Evolutionary conservation across 2,329 filamentous ascomycete genomes (phyloP).

Genomic region (Neonectria faginata): DNA sequence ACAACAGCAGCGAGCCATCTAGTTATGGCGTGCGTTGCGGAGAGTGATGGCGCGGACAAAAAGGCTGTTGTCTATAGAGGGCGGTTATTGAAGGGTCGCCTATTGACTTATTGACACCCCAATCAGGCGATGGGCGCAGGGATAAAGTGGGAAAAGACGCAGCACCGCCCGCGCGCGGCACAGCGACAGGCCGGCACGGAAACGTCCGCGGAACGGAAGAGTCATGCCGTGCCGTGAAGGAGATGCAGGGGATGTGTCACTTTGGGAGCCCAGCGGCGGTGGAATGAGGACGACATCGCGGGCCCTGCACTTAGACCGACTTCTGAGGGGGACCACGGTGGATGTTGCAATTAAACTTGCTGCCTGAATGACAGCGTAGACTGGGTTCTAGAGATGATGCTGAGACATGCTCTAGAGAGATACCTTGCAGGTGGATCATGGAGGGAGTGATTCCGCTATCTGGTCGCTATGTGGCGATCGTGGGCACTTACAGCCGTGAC

Average conservation of each 20-base stretch:
- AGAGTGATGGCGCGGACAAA: background rate
- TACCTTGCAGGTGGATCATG: background rate
- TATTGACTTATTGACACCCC: constrained; percentile 19
- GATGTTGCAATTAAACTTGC: background rate
- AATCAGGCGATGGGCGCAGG: constrained; percentile 10
- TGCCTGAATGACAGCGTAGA: background rate
- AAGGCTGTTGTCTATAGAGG: constrained; percentile 18
- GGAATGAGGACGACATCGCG: background rate
- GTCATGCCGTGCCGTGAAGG: background rate
- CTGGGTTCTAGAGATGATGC: background rate
- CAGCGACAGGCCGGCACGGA: background rate
- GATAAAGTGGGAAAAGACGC: constrained; percentile 1
- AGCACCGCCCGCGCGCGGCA: background rate
- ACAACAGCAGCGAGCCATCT: constrained; percentile 9
- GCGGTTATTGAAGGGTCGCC: constrained; percentile 18
- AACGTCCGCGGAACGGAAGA: background rate
- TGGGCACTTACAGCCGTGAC: background rate
- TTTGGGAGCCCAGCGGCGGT: background rate
- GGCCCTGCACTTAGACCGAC: background rate
- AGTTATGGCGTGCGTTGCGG: constrained; percentile 7
- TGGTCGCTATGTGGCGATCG: background rate
- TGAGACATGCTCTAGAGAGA: background rate
- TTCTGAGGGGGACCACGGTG: background rate
- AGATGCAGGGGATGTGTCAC: background rate
- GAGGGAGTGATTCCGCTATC: background rate